Evolutionary conservation across 768 basidiomycete species (phyloP).

Genomic region (Suillus discolor): DNA sequence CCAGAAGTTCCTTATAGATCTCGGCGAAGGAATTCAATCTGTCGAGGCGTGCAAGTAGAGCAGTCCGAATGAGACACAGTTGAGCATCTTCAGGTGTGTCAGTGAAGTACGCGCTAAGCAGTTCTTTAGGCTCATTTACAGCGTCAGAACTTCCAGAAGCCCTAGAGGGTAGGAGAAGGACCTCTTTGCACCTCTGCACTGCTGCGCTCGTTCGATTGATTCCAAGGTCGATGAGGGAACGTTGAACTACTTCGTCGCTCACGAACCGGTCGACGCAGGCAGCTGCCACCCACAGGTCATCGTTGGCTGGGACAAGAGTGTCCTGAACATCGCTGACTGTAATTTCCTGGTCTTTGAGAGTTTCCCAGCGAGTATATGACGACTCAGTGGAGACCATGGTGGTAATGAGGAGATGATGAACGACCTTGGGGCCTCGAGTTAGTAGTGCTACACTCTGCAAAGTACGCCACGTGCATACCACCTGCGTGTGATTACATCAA

Average conservation of each 20-base stretch:
- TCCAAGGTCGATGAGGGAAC: constrained; percentile 62
- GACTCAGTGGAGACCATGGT: constrained; percentile 41
- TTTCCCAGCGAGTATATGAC: constrained; percentile 55
- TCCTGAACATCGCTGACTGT: constrained; percentile 49
- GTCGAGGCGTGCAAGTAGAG: constrained; percentile 72
- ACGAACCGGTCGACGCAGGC: constrained; percentile 71
- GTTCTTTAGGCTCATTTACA: constrained; percentile 18
- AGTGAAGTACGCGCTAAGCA: constrained; percentile 56
- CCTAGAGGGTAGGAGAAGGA: constrained; percentile 26
- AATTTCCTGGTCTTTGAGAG: constrained; percentile 58
- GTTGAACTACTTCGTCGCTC: constrained; percentile 57
- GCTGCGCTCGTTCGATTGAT: constrained; percentile 58
- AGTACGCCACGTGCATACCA: neutral
- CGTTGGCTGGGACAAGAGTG: constrained; percentile 50
- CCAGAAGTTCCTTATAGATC: constrained; percentile 48
- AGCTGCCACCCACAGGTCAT: constrained; percentile 80
- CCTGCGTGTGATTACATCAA: neutral
- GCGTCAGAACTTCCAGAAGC: constrained; percentile 17
- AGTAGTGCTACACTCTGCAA: neutral
- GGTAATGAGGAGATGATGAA: constrained; percentile 3
- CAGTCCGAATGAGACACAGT: constrained; percentile 61
- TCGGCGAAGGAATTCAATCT: constrained; percentile 72
- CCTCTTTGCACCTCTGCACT: constrained; percentile 47
- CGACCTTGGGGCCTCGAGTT: neutral
- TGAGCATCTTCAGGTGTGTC: constrained; percentile 61